Evolutionary conservation across 1,139 yeast species (phyloP).

Genomic region (Petasospora fabianii): DNA sequence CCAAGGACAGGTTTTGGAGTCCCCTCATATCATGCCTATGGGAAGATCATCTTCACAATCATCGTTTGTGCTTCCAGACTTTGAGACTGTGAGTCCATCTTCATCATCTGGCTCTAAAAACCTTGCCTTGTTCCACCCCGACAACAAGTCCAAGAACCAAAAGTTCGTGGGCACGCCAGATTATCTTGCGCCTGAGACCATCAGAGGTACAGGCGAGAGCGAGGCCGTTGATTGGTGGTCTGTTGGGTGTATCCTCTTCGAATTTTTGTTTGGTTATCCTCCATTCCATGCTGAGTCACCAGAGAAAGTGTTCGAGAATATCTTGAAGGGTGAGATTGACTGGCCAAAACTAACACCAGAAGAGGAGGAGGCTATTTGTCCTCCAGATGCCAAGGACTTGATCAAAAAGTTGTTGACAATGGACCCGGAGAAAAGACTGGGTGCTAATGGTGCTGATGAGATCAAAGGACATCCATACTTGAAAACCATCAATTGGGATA

Average conservation of each 20-base stretch:
- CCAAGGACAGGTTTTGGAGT: slow-evolving; percentile 29
- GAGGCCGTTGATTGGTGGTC: slow-evolving; percentile 99
- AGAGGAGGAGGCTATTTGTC: slow-evolving; percentile 51
- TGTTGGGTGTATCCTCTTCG: slow-evolving; percentile 91
- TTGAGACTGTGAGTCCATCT: slow-evolving; percentile 33
- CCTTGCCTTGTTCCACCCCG: slow-evolving; percentile 71
- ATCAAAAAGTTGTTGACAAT: slow-evolving; percentile 57
- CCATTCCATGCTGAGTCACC: slow-evolving; percentile 90
- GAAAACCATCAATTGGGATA: slow-evolving; percentile 67
- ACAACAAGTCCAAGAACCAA: slow-evolving; percentile 43
- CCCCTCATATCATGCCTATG: slow-evolving; percentile 48
- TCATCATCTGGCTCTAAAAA: slow-evolving; percentile 32
- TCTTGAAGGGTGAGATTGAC: slow-evolving; percentile 65
- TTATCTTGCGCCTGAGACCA: slow-evolving; percentile 95
- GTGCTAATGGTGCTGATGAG: slow-evolving; percentile 73
- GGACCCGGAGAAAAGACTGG: slow-evolving; percentile 67
- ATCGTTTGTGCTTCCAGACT: slow-evolving; percentile 49
- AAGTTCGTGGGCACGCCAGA: slow-evolving; percentile 97
- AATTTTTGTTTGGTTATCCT: slow-evolving; percentile 87
- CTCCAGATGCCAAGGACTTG: slow-evolving; percentile 71
- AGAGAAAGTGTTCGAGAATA: slow-evolving; percentile 76
- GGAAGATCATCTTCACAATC: slow-evolving; percentile 53
- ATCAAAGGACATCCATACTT: slow-evolving; percentile 79
- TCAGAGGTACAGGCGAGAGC: slow-evolving; percentile 79
- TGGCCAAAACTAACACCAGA: slow-evolving; percentile 69